Conservation (phyloP, 1,284 basidiomycete species). For the Ustanciosporium gigantosporum region DNA sequence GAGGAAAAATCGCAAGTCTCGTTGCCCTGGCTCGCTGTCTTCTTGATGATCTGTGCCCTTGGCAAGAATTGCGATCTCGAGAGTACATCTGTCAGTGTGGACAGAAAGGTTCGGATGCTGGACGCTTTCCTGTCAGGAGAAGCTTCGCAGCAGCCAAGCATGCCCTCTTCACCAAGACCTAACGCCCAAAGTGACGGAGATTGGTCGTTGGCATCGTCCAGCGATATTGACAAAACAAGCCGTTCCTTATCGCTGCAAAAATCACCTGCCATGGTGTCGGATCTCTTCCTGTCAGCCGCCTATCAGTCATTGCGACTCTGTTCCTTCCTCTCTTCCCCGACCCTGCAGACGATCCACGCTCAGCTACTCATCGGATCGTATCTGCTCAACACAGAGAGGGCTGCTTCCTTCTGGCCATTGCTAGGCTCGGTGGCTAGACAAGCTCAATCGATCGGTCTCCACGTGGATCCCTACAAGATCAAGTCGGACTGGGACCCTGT, state of each 20-base stretch:
- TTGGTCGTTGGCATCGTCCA: background rate
- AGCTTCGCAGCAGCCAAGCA: slow-evolving; percentile 13
- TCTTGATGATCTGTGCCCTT: slow-evolving; percentile 34
- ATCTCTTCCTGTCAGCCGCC: slow-evolving; percentile 32
- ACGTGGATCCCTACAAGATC: slow-evolving; percentile 33
- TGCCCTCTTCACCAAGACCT: background rate
- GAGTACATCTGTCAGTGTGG: slow-evolving; percentile 15
- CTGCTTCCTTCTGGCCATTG: slow-evolving; percentile 33
- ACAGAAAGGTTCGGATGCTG: slow-evolving; percentile 25
- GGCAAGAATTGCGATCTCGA: slow-evolving; percentile 39
- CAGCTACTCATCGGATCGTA: slow-evolving; percentile 38
- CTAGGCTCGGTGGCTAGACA: slow-evolving; percentile 34
- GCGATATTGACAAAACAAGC: background rate
- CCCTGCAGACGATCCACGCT: slow-evolving; percentile 38
- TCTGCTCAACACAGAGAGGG: slow-evolving; percentile 33
- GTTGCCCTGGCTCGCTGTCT: slow-evolving; percentile 27
- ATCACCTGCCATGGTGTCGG: slow-evolving; percentile 30
- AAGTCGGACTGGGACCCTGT: slow-evolving; percentile 21
- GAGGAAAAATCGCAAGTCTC: slow-evolving; percentile 19
- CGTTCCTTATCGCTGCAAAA: background rate
- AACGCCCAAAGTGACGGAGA: background rate
- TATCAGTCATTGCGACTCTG: slow-evolving; percentile 36
- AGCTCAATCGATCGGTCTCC: slow-evolving; percentile 34
- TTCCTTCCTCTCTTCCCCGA: slow-evolving; percentile 30
- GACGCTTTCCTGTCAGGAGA: slow-evolving; percentile 21